Evolutionary conservation across 2,329 filamentous ascomycete species (phyloP), one percentile per base, ranked within the genome.

Genomic region (Aspergillus sp.): DNA sequence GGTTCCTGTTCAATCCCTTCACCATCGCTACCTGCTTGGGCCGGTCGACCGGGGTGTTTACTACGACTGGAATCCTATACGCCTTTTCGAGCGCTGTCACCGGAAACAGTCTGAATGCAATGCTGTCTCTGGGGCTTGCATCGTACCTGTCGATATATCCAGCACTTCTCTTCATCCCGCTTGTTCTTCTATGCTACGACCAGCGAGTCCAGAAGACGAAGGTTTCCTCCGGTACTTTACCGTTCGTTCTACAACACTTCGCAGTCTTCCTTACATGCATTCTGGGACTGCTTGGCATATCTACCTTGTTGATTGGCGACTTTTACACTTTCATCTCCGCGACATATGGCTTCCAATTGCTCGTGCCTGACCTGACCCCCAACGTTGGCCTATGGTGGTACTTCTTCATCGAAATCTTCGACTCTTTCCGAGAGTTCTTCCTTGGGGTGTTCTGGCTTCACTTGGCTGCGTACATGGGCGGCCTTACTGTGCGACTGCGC

Each of bases 351-450:
- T 91, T 96, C 50, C 93, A 96, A 69, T 84, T 99, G 39, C 87
- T 95, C 1, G 85, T 99, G 2, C 91, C 92, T 8, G 95, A 99
- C 73, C 83, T 99, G 42, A 96, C 94, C 0, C 95, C 95, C 11
- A 99, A 98, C 66, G 90, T 96, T 30, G 95, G 95, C 1, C 83
- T 99, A 1, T 99, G 95, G 95, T 99, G 95, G 95, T 99, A 99
- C 78, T 99, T 99, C 79, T 98, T 99, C 74, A 96, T 96, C 67
- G 94, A 99, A 74, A 99, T 99, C 88, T 99, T 99, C 75, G 95
- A 99, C 78, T 94, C 93, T 1, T 99, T 99, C 83, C 86, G 95
- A 41, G 89, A 90, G 68, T 99, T 99, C 82, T 99, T 98, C 83
- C 85, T 99, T 3, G 95, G 91, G 57, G 93, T 99, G 52, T 99